Evolutionary conservation across 2,329 filamentous ascomycete species (phyloP), one percentile per base, ranked within the genome.

Genomic region (Ophiosphaerella korrae): DNA sequence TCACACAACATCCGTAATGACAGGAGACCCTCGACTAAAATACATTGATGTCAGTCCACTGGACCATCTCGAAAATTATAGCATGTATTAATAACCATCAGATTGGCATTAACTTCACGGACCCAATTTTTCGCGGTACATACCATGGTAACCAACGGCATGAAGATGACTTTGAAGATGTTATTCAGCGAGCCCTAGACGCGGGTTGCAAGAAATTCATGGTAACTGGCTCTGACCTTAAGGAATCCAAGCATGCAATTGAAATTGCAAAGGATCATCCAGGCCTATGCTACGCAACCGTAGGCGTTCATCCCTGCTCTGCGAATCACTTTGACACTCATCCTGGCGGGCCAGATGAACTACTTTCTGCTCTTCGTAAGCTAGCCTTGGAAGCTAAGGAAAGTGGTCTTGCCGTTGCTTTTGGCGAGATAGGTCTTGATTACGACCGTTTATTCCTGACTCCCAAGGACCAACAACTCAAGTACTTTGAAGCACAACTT

Each of bases 351-450:
- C 75, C 83, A 73, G 83, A 70, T 72, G 71, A 72, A 42, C 75
- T 81, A 16, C 73, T 92, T 18, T 55, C 75, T 0, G 80, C 84
- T 26, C 81, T 97, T n/a, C 80, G 81, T 38, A 68, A 76, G 6
- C 78, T 97, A 2, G 84, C 92, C 3, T 67, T 82, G 2, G 75
- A 84, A 32, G 83, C 85, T 1, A 84, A 84, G 61, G 71, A 74
- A 42, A 71, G 73, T 9, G 82, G 83, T 0, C 81, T 89, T 35
- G 87, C 90, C 1, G 82, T 84, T 6, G 93, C 94, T 6, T 92
- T 97, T 71, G 94, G 94, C 42, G 94, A 99, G 75, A 91, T 99
- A 55, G 94, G 94, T 2, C 87, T 99, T 3, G 94, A 99, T 76
- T 99, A 97, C 70, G 94, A 99, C 76, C 86, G 94, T 2, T 78